A percentile compares a stretch with the other conserved stretches of the same genome.
Conservation (phyloP, 345 rosid species). For the Gossypioides kirkii region DNA sequence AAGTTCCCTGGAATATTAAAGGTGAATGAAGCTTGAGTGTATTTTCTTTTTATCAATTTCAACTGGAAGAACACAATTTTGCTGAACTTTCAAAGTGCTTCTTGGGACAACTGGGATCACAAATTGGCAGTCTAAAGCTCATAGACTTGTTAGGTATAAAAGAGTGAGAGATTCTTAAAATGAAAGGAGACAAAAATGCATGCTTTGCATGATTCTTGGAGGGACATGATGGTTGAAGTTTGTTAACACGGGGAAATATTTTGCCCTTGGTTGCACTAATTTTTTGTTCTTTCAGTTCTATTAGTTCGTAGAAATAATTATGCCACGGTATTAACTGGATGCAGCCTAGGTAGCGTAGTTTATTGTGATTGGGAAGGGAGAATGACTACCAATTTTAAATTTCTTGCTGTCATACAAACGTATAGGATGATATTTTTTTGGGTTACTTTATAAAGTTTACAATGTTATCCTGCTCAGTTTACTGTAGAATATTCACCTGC, state of each 20-base stretch:
- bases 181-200: background rate
- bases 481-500: background rate
- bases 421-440: background rate
- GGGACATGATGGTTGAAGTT: background rate
- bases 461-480: background rate
- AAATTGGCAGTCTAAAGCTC: constrained; percentile 1
- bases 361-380: background rate
- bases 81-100: background rate
- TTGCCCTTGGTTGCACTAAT: background rate
- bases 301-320: background rate
- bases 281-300: background rate
- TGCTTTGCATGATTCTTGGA: background rate
- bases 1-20: background rate
- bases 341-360: background rate
- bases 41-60: background rate
- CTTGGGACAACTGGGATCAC: background rate
- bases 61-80: background rate
- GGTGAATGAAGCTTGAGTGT: background rate
- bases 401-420: background rate
- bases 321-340: background rate
- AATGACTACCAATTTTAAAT: background rate
- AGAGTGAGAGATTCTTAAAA: background rate
- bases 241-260: background rate
- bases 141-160: background rate
- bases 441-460: background rate